Conservation (phyloP, 2,329 filamentous ascomycete species). For the Didymellaceae sp. region DNA sequence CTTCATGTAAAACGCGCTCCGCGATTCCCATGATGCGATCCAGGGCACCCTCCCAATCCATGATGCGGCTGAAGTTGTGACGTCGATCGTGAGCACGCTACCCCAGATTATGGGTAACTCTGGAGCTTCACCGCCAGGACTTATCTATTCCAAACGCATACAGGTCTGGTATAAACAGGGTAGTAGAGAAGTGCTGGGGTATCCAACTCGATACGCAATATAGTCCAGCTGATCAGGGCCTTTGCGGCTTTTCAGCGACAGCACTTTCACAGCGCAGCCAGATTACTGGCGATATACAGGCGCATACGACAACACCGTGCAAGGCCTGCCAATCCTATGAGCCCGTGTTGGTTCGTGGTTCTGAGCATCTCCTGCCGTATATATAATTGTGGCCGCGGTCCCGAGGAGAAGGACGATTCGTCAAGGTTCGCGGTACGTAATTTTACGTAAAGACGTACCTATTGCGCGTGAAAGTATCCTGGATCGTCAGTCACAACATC, state of each 20-base stretch:
- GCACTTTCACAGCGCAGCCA: background rate
- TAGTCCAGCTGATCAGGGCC: no score
- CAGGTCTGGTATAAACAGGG: no score
- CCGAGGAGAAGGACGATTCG: conserved; percentile 34
- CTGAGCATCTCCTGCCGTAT: conserved; percentile 16
- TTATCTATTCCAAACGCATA: background rate
- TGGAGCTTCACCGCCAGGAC: conserved; percentile 10
- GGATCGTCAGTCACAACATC: conserved; percentile 10
- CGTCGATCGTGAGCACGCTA: conserved; percentile 11
- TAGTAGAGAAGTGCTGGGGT: no score
- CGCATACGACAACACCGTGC: background rate
- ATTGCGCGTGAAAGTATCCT: conserved; percentile 2
- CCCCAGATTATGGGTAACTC: conserved; percentile 14
- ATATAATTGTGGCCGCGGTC: conserved; percentile 12
- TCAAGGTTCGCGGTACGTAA: conserved; percentile 35
- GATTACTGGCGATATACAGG: no score
- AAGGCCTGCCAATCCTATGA: background rate
- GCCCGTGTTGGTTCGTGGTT: background rate
- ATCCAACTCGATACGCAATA: background rate
- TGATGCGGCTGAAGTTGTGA: background rate
- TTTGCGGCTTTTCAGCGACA: no score
- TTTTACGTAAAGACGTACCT: conserved; percentile 29
- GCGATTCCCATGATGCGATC: no score
- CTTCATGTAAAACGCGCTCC: no score
- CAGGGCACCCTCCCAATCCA: no score